Percentiles rank a stretch among this genome's conserved stretches.
Conservation (phyloP, 1,284 basidiomycete genomes). For the Microbotryum scabiosae region DNA sequence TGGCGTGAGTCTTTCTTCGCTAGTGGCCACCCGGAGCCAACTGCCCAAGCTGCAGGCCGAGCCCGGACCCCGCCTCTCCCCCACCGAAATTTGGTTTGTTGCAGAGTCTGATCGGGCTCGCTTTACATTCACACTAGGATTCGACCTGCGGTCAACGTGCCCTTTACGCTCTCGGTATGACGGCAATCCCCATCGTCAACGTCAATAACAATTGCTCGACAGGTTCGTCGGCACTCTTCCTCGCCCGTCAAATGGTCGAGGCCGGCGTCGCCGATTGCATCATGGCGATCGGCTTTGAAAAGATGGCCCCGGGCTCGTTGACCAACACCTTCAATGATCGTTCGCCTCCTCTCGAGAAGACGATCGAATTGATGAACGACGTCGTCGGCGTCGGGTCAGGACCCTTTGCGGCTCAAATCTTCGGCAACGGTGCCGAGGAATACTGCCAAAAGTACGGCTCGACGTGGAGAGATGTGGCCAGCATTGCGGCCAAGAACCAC, state of each 20-base stretch:
- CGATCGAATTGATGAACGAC: slow-evolving; percentile 28
- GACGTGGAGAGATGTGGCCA: slow-evolving; percentile 58
- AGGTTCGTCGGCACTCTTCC: slow-evolving; percentile 53
- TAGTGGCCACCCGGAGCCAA: background rate
- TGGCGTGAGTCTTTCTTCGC: slow-evolving; percentile 11
- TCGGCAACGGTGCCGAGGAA: slow-evolving; percentile 63
- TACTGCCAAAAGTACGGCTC: slow-evolving; percentile 62
- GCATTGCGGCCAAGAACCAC: slow-evolving; percentile 72
- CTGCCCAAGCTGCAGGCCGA: background rate
- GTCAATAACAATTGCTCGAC: slow-evolving; percentile 53
- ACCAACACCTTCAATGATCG: slow-evolving; percentile 63
- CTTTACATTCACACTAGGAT: slow-evolving; percentile 41
- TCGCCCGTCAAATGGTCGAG: slow-evolving; percentile 60
- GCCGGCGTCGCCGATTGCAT: slow-evolving; percentile 64
- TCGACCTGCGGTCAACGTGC: slow-evolving; percentile 73
- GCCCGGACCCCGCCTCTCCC: background rate
- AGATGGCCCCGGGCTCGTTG: slow-evolving; percentile 71
- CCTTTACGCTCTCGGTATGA: slow-evolving; percentile 77
- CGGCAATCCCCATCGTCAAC: slow-evolving; percentile 74
- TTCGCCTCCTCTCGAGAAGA: slow-evolving; percentile 49
- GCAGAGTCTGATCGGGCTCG: too few species aligned
- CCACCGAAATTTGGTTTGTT: background rate
- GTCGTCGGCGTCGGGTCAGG: slow-evolving; percentile 22
- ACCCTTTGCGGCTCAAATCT: slow-evolving; percentile 46
- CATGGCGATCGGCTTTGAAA: slow-evolving; percentile 77